Evolutionary conservation across 2,329 filamentous ascomycete species (phyloP).

Genomic region (Endothia cerciana): DNA sequence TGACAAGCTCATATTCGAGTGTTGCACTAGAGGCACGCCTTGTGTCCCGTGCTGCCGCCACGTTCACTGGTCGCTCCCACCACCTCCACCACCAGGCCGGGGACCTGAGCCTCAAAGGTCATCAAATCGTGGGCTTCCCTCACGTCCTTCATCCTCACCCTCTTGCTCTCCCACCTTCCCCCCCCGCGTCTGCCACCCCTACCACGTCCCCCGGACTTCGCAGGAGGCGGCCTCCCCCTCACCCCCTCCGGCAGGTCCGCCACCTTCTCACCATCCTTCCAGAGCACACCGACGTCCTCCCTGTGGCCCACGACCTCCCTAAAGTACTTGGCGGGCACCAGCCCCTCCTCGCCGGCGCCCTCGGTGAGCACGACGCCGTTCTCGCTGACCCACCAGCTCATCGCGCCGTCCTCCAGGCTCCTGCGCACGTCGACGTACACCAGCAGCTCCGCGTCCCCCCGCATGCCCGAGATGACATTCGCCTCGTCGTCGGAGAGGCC

Average conservation of each 20-base stretch:
- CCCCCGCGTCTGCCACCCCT: constrained; percentile 37
- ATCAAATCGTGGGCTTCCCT: not conserved
- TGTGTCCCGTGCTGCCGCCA: no score
- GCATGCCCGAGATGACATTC: constrained; percentile 62
- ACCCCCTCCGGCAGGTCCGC: constrained; percentile 68
- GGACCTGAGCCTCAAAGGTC: not conserved
- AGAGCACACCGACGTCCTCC: constrained; percentile 65
- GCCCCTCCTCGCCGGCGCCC: constrained; percentile 57
- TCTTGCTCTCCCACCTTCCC: constrained; percentile 36
- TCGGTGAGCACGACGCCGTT: constrained; percentile 76
- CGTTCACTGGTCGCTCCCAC: no score
- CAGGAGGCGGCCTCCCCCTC: constrained; percentile 50
- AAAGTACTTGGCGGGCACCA: constrained; percentile 70
- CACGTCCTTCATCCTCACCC: constrained; percentile 4
- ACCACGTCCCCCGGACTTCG: constrained; percentile 41
- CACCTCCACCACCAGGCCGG: no score
- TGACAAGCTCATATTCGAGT: no score
- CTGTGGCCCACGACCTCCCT: constrained; percentile 67
- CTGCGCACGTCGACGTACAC: constrained; percentile 74
- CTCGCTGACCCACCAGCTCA: constrained; percentile 78
- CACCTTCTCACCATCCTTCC: constrained; percentile 69
- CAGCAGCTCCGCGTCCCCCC: constrained; percentile 74
- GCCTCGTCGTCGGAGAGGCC: constrained; percentile 57
- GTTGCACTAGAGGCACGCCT: no score
- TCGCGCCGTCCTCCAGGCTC: constrained; percentile 62